Conservation (phyloP, 2,329 filamentous ascomycete species). For the Scytalidium sp. region DNA sequence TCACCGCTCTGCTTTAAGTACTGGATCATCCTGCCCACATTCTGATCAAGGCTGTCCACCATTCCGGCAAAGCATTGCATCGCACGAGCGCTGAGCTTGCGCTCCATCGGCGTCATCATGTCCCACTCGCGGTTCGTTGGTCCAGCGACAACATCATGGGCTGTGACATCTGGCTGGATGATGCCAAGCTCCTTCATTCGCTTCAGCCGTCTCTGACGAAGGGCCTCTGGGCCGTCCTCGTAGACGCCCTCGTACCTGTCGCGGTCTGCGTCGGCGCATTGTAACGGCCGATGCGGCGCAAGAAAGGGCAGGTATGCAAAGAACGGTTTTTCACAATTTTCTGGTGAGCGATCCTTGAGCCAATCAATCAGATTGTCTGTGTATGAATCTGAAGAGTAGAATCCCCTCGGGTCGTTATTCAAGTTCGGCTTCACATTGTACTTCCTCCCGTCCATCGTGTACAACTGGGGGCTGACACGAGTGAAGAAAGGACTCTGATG, state of each 20-base stretch:
- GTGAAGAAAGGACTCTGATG: too few relatives aligned
- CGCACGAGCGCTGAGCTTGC: conserved; percentile 44
- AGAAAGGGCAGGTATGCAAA: conserved; percentile 49
- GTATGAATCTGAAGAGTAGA: conserved; percentile 3
- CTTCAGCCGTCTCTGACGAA: conserved; percentile 50
- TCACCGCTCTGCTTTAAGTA: conserved; percentile 54
- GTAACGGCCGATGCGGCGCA: conserved; percentile 51
- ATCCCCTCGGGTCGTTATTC: conserved; percentile 24
- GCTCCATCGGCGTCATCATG: conserved; percentile 42
- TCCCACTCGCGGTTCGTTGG: conserved; percentile 44
- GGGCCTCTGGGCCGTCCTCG: conserved; percentile 54
- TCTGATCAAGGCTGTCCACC: conserved; percentile 59
- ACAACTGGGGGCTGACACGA: too few relatives aligned
- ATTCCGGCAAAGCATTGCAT: conserved; percentile 64
- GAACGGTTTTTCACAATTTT: conserved; percentile 33
- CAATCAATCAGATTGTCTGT: conserved; percentile 2
- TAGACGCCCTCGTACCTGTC: conserved; percentile 47
- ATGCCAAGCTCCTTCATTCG: conserved; percentile 55
- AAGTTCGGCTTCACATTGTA: too few relatives aligned
- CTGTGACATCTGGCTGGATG: conserved; percentile 45
- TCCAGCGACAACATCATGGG: conserved; percentile 47
- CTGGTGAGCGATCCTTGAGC: conserved; percentile 6
- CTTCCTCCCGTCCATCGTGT: too few relatives aligned
- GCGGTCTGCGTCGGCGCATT: conserved; percentile 52
- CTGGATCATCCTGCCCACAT: conserved; percentile 56